phyloP scores from a whole-genome alignment of 305 asterid genomes.

The Lippia alba region DNA sequence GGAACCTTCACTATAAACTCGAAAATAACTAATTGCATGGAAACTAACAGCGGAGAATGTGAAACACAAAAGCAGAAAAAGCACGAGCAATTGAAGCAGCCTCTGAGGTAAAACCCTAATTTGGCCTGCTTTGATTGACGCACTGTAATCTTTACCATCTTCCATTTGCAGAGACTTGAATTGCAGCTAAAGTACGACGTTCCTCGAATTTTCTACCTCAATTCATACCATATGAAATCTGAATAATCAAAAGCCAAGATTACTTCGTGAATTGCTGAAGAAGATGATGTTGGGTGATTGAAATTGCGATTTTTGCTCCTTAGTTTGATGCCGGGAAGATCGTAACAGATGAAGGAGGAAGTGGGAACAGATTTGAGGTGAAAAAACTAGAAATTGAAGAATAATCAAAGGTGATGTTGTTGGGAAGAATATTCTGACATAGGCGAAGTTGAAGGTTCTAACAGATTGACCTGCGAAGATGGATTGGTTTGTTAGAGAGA shows the following conservation, averaged over 20 bases:
- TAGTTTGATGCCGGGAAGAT: neutral
- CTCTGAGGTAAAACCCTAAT: conserved; percentile 60
- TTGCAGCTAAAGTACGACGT: conserved; percentile 24
- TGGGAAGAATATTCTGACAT: no score
- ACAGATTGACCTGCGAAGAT: no score
- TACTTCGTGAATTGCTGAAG: neutral
- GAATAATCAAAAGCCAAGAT: no score
- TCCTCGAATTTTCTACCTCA: neutral
- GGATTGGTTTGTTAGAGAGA: no score
- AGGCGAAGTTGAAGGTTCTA: no score
- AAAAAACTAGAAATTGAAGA: no score
- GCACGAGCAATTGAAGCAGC: conserved; percentile 50
- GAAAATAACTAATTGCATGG: conserved; percentile 51
- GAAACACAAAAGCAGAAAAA: conserved; percentile 53
- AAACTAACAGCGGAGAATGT: conserved; percentile 57
- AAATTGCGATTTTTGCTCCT: no score
- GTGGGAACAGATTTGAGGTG: no score
- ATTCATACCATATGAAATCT: neutral
- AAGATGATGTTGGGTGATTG: neutral
- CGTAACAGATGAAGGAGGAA: neutral
- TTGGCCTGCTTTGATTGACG: conserved; percentile 41
- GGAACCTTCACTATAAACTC: conserved; percentile 37
- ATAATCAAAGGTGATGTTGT: no score
- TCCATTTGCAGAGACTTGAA: conserved; percentile 43
- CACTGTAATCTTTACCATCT: conserved; percentile 51